Percentiles rank a stretch among this genome's conserved stretches.
Evolutionary conservation across 108 stramenopile genomes (phyloP).

Genomic region (Cyclotella kingstonii): DNA sequence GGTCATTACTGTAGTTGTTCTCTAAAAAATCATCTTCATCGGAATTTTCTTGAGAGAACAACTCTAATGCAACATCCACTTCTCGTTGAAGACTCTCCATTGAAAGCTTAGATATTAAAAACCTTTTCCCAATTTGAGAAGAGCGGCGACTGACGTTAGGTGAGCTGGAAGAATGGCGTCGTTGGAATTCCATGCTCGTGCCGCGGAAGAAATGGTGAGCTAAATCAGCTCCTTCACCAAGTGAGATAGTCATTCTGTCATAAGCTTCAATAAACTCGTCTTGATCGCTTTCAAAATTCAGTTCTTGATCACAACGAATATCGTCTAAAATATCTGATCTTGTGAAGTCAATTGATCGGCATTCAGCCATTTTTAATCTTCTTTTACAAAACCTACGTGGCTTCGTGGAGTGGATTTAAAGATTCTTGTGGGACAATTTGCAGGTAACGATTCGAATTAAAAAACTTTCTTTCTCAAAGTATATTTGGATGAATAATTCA

Average conservation of each 20-base stretch:
- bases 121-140: neutral
- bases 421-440: too few species aligned
- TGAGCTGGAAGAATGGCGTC: neutral
- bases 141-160: neutral
- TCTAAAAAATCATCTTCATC: slow-evolving; percentile 31
- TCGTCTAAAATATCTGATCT: slow-evolving; percentile 23
- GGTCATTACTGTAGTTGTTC: neutral
- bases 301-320: slow-evolving; percentile 21
- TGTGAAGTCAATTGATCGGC: too few species aligned
- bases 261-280: neutral
- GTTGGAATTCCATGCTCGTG: neutral
- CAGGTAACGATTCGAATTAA: too few species aligned
- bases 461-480: too few species aligned
- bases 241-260: neutral
- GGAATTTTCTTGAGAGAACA: slow-evolving; percentile 26
- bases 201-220: neutral
- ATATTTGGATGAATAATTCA: too few species aligned
- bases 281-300: slow-evolving; percentile 21
- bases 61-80: slow-evolving; percentile 36
- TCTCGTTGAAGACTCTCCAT: slow-evolving; percentile 33
- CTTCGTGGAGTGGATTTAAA: too few species aligned
- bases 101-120: slow-evolving; percentile 2
- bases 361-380: too few species aligned
- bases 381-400: too few species aligned
- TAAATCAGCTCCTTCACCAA: neutral